Evolutionary conservation across 2,329 filamentous ascomycete genomes (phyloP).

Genomic region (Microcera coccophila): DNA sequence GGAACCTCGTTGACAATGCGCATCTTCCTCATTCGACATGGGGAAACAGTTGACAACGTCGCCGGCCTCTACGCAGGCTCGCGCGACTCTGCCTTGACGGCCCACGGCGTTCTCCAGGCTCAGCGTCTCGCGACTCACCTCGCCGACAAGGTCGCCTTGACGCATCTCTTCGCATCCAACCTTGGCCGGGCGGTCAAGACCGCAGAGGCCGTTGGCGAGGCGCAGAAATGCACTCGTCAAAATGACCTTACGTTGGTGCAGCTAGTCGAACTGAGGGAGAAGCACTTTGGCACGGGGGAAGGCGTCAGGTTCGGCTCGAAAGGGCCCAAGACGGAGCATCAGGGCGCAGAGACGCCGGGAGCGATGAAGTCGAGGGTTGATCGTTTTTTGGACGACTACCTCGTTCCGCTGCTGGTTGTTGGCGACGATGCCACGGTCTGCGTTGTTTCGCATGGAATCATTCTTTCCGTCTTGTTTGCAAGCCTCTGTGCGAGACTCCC

Average conservation of each 20-base stretch:
- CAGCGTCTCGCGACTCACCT: conserved; percentile 65
- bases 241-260: conserved; percentile 18
- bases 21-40: conserved; percentile 78
- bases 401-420: conserved; percentile 49
- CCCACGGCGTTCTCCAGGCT: conserved; percentile 78
- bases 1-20: conserved; percentile 30
- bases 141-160: conserved; percentile 38
- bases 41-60: conserved; percentile 87
- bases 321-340: conserved; percentile 25
- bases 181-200: conserved; percentile 71
- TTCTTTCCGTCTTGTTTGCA: conserved; percentile 66
- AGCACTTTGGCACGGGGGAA: conserved; percentile 69
- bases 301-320: conserved; percentile 53
- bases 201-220: conserved; percentile 60
- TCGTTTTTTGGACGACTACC: conserved; percentile 60
- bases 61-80: conserved; percentile 73
- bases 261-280: conserved; percentile 58
- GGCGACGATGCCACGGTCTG: conserved; percentile 9
- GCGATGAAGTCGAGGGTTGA: conserved; percentile 63
- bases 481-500: conserved; percentile 55
- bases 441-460: conserved; percentile 78
- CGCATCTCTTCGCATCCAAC: conserved; percentile 73
- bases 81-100: conserved; percentile 75
- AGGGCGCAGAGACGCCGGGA: conserved; percentile 63
- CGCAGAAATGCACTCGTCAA: conserved; percentile 39